These are phyloP conservation scores for Luffa aegyptiaca DNA, from an alignment of 306 rosid genomes.

Conservation along the genomic window DNA sequence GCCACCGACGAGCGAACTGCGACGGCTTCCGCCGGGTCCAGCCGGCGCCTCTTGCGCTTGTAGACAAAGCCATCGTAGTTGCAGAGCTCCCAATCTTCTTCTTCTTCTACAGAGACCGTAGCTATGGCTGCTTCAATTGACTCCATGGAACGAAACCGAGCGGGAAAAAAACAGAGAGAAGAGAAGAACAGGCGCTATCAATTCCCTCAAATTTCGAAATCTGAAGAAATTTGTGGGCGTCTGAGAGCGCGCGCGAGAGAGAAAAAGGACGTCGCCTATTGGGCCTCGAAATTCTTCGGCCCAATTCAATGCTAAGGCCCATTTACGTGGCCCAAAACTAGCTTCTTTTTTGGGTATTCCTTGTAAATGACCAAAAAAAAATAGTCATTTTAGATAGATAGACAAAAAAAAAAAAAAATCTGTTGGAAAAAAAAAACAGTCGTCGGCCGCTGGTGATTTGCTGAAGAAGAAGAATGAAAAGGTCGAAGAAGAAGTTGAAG, in stretches of 20 bases:
- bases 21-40: not conserved
- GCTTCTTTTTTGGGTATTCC: too few relatives aligned
- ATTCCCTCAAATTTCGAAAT: not conserved
- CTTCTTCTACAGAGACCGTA: not conserved
- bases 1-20: conserved; percentile 4
- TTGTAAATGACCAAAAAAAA: too few relatives aligned
- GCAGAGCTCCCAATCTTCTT: conserved; percentile 15
- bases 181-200: not conserved
- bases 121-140: not conserved
- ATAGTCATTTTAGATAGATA: too few relatives aligned
- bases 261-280: not conserved
- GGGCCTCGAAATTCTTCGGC: not conserved
- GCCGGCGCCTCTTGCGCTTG: conserved; percentile 15
- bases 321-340: too few relatives aligned
- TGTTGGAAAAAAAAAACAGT: too few relatives aligned
- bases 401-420: too few relatives aligned
- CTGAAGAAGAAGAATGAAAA: too few relatives aligned
- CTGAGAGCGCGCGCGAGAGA: not conserved
- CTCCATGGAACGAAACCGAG: not conserved
- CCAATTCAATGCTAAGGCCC: not conserved
- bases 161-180: not conserved
- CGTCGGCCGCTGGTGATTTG: too few relatives aligned
- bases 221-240: not conserved
- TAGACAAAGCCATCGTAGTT: conserved; percentile 15
- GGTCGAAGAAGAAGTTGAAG: too few relatives aligned